A percentile compares a stretch with the other conserved stretches of the same genome.
phyloP scores from a whole-genome alignment of 371 early-diverging fungal species.

The Nematocida ausubeli region DNA sequence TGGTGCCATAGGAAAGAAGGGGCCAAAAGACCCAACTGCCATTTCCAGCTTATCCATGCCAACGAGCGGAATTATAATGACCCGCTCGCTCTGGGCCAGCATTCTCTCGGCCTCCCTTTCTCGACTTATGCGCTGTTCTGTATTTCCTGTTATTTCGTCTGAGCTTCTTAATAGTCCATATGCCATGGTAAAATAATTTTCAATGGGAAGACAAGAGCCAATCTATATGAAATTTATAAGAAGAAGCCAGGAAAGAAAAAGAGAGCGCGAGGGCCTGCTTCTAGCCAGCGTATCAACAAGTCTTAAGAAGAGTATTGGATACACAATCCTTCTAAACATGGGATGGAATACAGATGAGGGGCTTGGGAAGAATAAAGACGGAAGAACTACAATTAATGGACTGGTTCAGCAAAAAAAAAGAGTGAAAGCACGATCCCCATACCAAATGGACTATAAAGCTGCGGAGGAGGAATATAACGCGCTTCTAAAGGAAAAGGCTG shows the following conservation, averaged over 20 bases:
- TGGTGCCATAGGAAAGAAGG: conserved; percentile 47
- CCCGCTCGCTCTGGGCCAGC: conserved; percentile 35
- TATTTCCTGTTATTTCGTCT: neutral
- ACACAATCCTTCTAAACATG: conserved; percentile 42
- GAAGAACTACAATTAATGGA: conserved; percentile 16
- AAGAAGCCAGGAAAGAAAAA: conserved; percentile 56
- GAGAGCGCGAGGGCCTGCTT: conserved; percentile 17
- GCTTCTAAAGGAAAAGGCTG: neutral
- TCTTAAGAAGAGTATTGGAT: conserved; percentile 49
- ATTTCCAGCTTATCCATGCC: conserved; percentile 23
- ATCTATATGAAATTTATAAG: conserved; percentile 48
- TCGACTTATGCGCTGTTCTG: conserved; percentile 1
- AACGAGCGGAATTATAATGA: conserved; percentile 30
- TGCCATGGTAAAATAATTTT: conserved; percentile 41
- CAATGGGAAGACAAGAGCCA: conserved; percentile 39
- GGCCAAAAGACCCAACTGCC: conserved; percentile 33
- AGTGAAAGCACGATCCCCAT: neutral
- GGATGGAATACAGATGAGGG: conserved; percentile 39
- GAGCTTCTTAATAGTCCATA: conserved; percentile 11
- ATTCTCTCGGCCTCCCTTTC: conserved; percentile 12
- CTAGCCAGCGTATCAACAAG: conserved; percentile 31
- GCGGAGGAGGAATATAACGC: conserved; percentile 31
- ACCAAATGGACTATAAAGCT: neutral
- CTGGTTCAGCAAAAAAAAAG: conserved; percentile 7
- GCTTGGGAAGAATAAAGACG: conserved; percentile 44